Evolutionary conservation across 2,329 filamentous ascomycete genomes (phyloP).

Genomic region (Lojkania enalia): DNA sequence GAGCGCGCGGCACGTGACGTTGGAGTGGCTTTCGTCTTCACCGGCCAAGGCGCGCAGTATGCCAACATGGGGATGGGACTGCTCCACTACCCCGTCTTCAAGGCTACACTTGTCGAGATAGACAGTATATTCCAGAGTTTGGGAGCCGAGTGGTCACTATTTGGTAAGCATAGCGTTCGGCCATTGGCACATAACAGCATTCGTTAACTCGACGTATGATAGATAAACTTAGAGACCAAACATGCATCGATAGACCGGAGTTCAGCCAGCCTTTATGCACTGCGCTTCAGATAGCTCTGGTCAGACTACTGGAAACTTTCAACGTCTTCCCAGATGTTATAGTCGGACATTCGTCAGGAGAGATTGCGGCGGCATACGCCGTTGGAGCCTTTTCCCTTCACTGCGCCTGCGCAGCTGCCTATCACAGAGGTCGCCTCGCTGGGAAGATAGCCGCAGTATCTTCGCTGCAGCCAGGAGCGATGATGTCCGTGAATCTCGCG

Average conservation of each 20-base stretch:
- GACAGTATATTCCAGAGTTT: background rate
- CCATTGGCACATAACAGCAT: conserved; percentile 1
- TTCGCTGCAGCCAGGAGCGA: background rate
- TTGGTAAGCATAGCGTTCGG: background rate
- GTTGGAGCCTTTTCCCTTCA: conserved; percentile 8
- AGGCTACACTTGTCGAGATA: background rate
- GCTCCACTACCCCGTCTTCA: conserved; percentile 8
- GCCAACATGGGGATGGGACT: conserved; percentile 43
- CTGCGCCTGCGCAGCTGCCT: background rate
- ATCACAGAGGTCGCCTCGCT: background rate
- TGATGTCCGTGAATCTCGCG: background rate
- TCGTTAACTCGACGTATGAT: background rate
- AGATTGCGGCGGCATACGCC: conserved; percentile 20
- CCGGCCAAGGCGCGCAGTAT: conserved; percentile 48
- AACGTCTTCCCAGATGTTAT: conserved; percentile 9
- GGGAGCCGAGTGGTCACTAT: background rate
- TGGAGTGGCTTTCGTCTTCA: conserved; percentile 32
- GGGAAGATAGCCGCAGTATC: background rate
- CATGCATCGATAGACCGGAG: background rate
- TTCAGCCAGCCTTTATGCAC: conserved; percentile 17
- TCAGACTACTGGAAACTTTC: conserved; percentile 11
- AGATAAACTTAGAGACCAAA: conserved; percentile 1
- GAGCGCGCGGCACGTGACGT: conserved; percentile 27
- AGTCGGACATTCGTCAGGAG: conserved; percentile 18
- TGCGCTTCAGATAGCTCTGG: conserved; percentile 15